Evolutionary conservation across 495 filamentous ascomycete species (phyloP), one percentile per base, ranked within the genome.

Genomic region (Aspergillus hancockii): DNA sequence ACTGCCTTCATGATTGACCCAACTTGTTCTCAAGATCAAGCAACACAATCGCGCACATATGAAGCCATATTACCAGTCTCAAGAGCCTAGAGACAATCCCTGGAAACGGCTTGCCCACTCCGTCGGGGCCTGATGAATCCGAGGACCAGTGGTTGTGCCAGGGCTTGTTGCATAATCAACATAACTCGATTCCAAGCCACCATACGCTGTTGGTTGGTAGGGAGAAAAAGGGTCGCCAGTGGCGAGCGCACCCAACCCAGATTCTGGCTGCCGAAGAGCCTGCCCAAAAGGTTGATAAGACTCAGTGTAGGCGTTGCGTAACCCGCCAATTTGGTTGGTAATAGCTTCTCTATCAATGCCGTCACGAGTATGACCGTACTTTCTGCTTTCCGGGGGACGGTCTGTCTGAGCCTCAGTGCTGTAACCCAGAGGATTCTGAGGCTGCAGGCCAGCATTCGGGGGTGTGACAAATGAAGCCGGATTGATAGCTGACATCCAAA

Each of bases 401-500:
- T 77, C 75, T 23, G 64, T 28, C 21, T 64, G 63, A 18, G 67
- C 51, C 12, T 80, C 75, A 32, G 73, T 72, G 41, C 41, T 57
- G 53, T 75, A 80, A n/a, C 57, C 53, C 4, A 77, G 60, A 13
- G 71, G 68, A 34, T 71, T 76, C 5, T 74, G 60, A 16, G 69
- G 65, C 66, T 88, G 86, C 32, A 93, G 74, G 30, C 89, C 86
- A 49, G 88, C 77, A 25, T 83, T 79, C 4, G 90, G 90, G 3
- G 75, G 74, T 53, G 90, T 93, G n/a, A 92, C 91, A 71, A 97
- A 97, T 2, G 93, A 96, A 8, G 94, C 94, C 3, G 94, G 95
- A 67, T 98, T 98, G 76, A 98, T 95, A 8, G 94, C 93, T 6
- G 92, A 97, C 92, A 98, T 96, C 94, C 94, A 98, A 69, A 98